Evolutionary conservation across 108 stramenopile genomes (phyloP).

Genomic region (Cyclotella kingstonii): DNA sequence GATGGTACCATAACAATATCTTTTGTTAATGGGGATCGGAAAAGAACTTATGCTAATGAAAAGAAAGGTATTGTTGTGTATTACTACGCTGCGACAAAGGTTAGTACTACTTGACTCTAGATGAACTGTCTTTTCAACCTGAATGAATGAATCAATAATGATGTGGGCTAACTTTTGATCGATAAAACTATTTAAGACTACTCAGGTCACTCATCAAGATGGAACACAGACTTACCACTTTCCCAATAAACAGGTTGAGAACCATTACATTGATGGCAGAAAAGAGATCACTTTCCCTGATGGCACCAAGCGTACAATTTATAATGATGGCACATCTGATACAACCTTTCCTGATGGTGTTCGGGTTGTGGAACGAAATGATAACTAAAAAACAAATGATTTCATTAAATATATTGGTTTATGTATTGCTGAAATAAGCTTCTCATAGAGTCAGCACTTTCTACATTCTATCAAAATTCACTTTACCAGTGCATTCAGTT

Average conservation of each 20-base stretch:
- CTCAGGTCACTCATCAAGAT: conserved; percentile 53
- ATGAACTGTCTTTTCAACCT: no score
- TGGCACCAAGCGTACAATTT: conserved; percentile 46
- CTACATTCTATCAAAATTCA: no score
- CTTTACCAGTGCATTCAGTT: no score
- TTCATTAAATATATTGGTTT: no score
- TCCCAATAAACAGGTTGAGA: conserved; percentile 50
- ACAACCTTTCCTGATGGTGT: conserved; percentile 62
- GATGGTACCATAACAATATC: conserved; percentile 61
- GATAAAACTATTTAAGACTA: conserved; percentile 21
- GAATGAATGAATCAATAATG: neutral
- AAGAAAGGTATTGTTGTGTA: conserved; percentile 56
- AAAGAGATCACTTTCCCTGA: conserved; percentile 54
- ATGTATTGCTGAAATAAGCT: no score
- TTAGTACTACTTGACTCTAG: conserved; percentile 10
- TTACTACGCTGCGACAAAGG: conserved; percentile 66
- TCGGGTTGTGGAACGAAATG: conserved; percentile 44
- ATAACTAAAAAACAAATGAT: no score
- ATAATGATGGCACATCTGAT: conserved; percentile 40
- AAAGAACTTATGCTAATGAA: conserved; percentile 51
- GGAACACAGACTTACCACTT: conserved; percentile 51
- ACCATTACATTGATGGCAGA: conserved; percentile 41
- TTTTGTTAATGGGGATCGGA: conserved; percentile 73
- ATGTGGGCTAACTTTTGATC: neutral
- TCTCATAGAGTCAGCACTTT: no score